Conservation (phyloP, 1,139 yeast species). For the Hyphopichia pseudoburtonii region DNA sequence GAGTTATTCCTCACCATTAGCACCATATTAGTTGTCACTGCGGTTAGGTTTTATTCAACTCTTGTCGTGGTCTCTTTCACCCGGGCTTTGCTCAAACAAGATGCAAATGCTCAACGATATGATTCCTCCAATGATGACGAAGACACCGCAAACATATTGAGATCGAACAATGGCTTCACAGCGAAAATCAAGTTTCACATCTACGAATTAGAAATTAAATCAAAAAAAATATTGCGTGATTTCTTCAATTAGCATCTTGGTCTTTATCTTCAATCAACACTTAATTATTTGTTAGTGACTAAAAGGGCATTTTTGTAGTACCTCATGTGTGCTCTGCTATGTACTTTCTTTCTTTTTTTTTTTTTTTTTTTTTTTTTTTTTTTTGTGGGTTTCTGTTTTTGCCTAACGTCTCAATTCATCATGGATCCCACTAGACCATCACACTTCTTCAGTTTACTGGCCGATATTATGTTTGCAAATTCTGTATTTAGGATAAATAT, state of each 20-base stretch:
- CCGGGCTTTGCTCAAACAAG: constrained; percentile 40
- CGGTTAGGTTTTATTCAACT: constrained; percentile 63
- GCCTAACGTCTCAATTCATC: no score
- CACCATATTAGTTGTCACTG: constrained; percentile 53
- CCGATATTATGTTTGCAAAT: no score
- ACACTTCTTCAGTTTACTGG: no score
- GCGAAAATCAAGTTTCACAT: constrained; percentile 23
- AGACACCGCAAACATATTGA: constrained; percentile 22
- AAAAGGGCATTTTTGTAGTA: no score
- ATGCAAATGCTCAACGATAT: constrained; percentile 20
- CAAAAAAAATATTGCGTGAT: constrained; percentile 29
- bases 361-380: no score
- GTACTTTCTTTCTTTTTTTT: no score
- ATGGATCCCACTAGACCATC: no score
- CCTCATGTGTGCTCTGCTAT: no score
- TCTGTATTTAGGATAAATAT: no score
- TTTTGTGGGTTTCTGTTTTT: no score
- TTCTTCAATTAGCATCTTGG: constrained; percentile 13
- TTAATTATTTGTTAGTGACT: no score
- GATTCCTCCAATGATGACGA: constrained; percentile 24
- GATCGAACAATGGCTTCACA: constrained; percentile 18
- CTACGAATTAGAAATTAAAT: constrained; percentile 30
- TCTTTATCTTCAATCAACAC: no score
- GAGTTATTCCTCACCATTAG: constrained; percentile 70
- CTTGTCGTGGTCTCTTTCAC: constrained; percentile 64